phyloP scores from a whole-genome alignment of 2,329 filamentous ascomycete species.

The Penicillium sp. region DNA sequence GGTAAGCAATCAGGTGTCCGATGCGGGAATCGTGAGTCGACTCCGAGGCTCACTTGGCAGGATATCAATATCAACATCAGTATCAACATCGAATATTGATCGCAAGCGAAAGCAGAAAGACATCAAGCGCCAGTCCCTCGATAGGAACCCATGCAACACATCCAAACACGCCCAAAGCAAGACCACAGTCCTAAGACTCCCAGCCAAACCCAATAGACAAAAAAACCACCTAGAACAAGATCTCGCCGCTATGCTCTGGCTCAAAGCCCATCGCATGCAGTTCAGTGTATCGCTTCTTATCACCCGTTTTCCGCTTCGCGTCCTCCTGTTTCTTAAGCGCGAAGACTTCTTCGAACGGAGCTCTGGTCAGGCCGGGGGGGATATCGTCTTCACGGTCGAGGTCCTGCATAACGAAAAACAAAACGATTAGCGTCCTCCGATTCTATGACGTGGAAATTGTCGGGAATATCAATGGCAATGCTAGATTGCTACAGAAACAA shows the following conservation, averaged over 20 bases:
- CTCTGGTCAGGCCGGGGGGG: slow-evolving; percentile 66
- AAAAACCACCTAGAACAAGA: slow-evolving; percentile 57
- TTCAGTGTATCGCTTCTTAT: slow-evolving; percentile 71
- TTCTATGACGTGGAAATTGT: no score
- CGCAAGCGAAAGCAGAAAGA: no score
- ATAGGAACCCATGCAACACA: no score
- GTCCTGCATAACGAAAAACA: slow-evolving; percentile 57
- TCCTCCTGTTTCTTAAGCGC: slow-evolving; percentile 72
- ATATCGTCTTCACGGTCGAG: slow-evolving; percentile 92
- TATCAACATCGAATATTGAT: no score
- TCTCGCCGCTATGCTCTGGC: slow-evolving; percentile 76
- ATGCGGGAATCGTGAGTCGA: no score
- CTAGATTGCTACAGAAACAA: no score
- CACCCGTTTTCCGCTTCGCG: slow-evolving; percentile 64
- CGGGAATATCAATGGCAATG: no score
- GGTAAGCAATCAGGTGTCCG: no score
- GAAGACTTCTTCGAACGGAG: slow-evolving; percentile 67
- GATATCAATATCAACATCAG: no score
- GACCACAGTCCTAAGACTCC: not conserved
- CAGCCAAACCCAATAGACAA: not conserved
- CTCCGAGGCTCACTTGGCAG: no score
- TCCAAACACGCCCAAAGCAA: no score
- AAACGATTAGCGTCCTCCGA: not conserved
- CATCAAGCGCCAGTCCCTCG: no score
- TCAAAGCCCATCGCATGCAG: slow-evolving; percentile 80